These are phyloP conservation scores for Hamigera avellanea DNA, from an alignment of 495 filamentous ascomycete genomes.

Conservation along the genomic window DNA sequence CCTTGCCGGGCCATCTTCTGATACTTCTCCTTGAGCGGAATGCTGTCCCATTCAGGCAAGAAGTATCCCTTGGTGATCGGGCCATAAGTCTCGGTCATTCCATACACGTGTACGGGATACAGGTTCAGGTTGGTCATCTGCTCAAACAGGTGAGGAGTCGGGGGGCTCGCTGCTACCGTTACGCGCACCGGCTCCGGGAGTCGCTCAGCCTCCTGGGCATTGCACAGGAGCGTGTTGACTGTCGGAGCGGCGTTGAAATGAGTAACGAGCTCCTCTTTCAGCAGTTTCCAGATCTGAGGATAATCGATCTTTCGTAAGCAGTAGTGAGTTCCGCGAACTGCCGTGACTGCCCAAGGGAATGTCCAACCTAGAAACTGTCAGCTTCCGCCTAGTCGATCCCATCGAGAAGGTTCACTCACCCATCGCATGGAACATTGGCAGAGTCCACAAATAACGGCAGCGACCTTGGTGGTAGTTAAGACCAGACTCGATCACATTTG, in stretches of 20 bases:
- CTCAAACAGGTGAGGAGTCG: conserved; percentile 79
- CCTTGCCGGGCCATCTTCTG: conserved; percentile 81
- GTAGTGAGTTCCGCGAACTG: conserved; percentile 87
- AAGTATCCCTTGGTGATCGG: conserved; percentile 91
- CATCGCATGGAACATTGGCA: conserved; percentile 94
- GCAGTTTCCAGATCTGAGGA: conserved; percentile 73
- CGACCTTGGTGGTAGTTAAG: conserved; percentile 57
- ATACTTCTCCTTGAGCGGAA: conserved; percentile 65
- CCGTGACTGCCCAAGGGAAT: conserved; percentile 81
- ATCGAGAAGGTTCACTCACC: conserved; percentile 33
- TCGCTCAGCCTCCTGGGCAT: conserved; percentile 52
- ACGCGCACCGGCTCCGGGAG: conserved; percentile 67
- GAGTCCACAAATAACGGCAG: conserved; percentile 80
- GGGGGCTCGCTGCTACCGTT: conserved; percentile 86
- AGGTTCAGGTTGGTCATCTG: conserved; percentile 84
- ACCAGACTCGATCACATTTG: conserved; percentile 78
- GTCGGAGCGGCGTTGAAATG: conserved; percentile 96
- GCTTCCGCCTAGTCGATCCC: not conserved
- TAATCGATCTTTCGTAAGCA: conserved; percentile 94
- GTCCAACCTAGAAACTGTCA: conserved; percentile 45
- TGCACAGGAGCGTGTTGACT: conserved; percentile 88
- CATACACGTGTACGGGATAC: conserved; percentile 88
- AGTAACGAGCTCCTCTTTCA: conserved; percentile 75
- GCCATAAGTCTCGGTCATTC: conserved; percentile 90
- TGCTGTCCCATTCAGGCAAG: conserved; percentile 66